Evolutionary conservation across 176 grass and related monocot species (phyloP), one percentile per base, ranked within the genome.

Genomic region (Panicum miliaceum): DNA sequence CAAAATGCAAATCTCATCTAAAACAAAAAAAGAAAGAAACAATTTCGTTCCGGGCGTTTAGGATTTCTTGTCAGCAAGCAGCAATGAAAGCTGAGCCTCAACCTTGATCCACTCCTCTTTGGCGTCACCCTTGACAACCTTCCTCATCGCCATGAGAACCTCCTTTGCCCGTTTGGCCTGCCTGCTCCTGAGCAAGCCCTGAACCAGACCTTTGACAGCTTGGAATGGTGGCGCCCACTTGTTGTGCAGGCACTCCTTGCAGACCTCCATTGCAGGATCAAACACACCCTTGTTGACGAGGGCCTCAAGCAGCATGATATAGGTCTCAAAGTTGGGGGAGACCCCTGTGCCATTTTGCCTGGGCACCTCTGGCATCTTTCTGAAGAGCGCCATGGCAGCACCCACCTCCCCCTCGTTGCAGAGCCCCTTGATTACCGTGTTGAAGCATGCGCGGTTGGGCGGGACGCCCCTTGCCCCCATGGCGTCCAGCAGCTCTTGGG

Each of bases 181-280:
- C 80, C 84, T 91, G 64, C 74, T 84, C 85, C 91, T 88, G 15
- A 91, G 23, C 86, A 97, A 64, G 16, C 92, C 92, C 22, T 84
- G 64, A 12, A 94, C 54, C 74, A 97, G 81, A 9, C 62, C 64
- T 86, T 86, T 84, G 27, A 94, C 90, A 37, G 81, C 32, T 48
- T 87, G 34, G 76, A 97, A 94, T 7, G 92, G 90, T 1, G 87
- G 90, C 14, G 81, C 81, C 92, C 88, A 97, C 57, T 97, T 97
- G 56, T 77, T 87, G 7, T 25, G 27, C 64, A 90, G 43, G 85
- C 90, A 89, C 52, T 89, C 90, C 81, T 86, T 94, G 94, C 81
- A 97, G 35, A 97, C 29, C 77, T 88, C 90, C 35, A 89, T 46
- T 0, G 90, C 92, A 61, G 81, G 73, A 54, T 6, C 69, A 27